Percentiles rank a stretch among this genome's conserved stretches.
These are phyloP conservation scores for Fragaria ananassa DNA, from an alignment of 306 rosid species.

Conservation along the genomic window DNA sequence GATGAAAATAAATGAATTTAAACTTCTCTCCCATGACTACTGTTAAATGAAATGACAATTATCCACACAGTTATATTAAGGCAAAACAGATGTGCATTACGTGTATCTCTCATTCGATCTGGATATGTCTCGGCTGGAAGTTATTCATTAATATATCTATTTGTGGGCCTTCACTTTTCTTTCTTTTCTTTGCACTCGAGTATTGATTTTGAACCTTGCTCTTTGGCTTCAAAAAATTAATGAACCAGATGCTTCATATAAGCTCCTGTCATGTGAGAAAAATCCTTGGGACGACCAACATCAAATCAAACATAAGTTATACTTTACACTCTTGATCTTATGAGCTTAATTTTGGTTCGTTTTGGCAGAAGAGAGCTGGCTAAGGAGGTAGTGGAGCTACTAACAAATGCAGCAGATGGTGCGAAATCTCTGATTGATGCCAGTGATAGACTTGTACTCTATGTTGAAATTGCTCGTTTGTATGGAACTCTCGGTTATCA, in stretches of 20 bases:
- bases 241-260: too few species aligned
- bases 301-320: not conserved
- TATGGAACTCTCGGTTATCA: conserved; percentile 91
- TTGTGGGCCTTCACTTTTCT: too few species aligned
- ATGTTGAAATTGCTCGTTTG: conserved; percentile 94
- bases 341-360: not conserved
- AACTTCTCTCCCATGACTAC: not conserved
- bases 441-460: conserved; percentile 78
- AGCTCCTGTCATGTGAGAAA: not conserved
- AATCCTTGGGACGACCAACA: not conserved
- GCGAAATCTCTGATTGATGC: conserved; percentile 95
- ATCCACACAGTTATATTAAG: not conserved
- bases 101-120: not conserved
- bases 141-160: too few species aligned
- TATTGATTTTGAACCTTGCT: too few species aligned
- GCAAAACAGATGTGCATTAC: not conserved
- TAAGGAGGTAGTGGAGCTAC: conserved; percentile 83
- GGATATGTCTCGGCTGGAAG: too few species aligned
- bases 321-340: not conserved
- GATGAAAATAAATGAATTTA: not conserved
- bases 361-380: conserved; percentile 80
- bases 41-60: not conserved
- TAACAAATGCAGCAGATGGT: conserved; percentile 94
- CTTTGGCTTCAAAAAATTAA: too few species aligned
- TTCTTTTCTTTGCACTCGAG: too few species aligned